Base-by-base conservation (phyloP, 2,329 filamentous ascomycete species). In the Alternaria brassicicola region DNA sequence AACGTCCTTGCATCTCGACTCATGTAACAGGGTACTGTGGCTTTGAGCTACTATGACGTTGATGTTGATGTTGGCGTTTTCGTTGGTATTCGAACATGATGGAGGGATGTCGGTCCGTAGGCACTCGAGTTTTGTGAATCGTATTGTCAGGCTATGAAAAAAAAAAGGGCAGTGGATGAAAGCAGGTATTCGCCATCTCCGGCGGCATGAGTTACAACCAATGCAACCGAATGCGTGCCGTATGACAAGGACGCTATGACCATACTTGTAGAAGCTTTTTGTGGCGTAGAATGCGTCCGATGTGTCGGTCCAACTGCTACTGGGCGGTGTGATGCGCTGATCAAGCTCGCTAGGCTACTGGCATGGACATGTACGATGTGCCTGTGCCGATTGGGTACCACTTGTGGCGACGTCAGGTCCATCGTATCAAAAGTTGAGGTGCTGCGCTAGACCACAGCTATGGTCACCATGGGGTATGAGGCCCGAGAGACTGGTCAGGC, bases 201-300 rank as follows among this genome's bases (percentile, higher is more conserved):
- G 61, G 58, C 45, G 45, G 38, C 49, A 59, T 57, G 35, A 46
- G 41, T 55, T 21, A 36, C 55, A 58, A 52, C 62, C 63, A 67
- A 65, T 62, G 52, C 48, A 36, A 52, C 55, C 35, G 28, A 51
- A 19, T 41, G 38, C 42, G 47, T 33, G 52, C 28, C 54, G 43
- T 47, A 53, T 52, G 35, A 49, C 50, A 45, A 49, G 57, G 59
- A 52, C 59, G 61, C 54, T 54, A 46, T 45, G 60, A 39, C 28
- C 55, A 55, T 58, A 59, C 56, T 49, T 50, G 61, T 64, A 61
- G 57, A 68, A 66, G 64, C 64, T 64, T 68, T 63, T 33, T 59
- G 59, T 66, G 58, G 59, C 58, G 64, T 57, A 57, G 53, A 62
- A 58, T 45, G 36, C 51, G 45, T 66, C 66, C 63, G 62, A 65